Percentiles rank a stretch among this genome's conserved stretches.
phyloP scores from a whole-genome alignment of 345 rosid genomes.

The Aquilaria malaccensis region DNA sequence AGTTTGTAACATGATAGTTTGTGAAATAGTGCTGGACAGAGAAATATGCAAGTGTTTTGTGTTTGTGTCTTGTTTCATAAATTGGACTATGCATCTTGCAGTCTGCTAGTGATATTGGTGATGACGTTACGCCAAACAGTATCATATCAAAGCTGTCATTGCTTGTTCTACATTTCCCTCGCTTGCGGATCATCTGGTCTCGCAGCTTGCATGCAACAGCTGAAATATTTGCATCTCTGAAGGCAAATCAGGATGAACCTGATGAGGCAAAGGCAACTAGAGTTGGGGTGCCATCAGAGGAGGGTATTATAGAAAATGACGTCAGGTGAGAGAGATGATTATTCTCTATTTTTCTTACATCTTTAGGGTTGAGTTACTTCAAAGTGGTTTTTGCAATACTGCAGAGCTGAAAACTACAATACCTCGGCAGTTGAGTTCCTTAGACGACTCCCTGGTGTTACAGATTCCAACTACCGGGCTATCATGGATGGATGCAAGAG shows the following conservation, averaged over 20 bases:
- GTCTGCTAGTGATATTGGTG: slow-evolving; percentile 93
- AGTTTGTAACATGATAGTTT: background rate
- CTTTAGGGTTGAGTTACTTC: background rate
- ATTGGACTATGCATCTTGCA: slow-evolving; percentile 24
- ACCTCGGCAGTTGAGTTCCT: slow-evolving; percentile 91
- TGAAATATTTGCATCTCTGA: slow-evolving; percentile 76
- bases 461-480: slow-evolving; percentile 75
- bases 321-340: slow-evolving; percentile 40
- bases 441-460: slow-evolving; percentile 87
- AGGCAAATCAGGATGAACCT: slow-evolving; percentile 95
- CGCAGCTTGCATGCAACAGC: slow-evolving; percentile 95
- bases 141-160: slow-evolving; percentile 91
- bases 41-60: background rate
- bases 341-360: background rate
- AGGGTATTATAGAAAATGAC: slow-evolving; percentile 82
- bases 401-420: slow-evolving; percentile 93
- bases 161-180: slow-evolving; percentile 86
- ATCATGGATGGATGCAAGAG: slow-evolving; percentile 90
- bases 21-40: background rate
- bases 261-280: slow-evolving; percentile 73
- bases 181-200: slow-evolving; percentile 89
- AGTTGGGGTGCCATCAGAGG: slow-evolving; percentile 95
- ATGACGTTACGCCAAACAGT: slow-evolving; percentile 87
- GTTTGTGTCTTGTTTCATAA: slow-evolving; percentile 6
- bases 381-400: background rate